These are phyloP conservation scores for Citrus inodora DNA, from an alignment of 345 rosid genomes.

Conservation along the genomic window DNA sequence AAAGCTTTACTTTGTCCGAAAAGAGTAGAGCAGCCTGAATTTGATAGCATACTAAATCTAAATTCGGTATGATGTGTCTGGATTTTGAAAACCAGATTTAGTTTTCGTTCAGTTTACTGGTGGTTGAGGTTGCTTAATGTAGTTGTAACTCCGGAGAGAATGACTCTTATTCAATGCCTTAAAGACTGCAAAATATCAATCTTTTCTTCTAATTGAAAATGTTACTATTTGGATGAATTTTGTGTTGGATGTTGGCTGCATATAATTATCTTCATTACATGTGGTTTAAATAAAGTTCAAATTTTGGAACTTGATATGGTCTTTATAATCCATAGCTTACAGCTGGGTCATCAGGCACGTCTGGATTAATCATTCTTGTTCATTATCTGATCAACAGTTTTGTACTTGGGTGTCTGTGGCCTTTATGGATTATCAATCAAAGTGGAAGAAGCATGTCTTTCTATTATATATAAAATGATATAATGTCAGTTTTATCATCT, in stretches of 20 bases:
- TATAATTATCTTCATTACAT: neutral
- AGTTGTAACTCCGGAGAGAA: neutral
- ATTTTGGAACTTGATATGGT: neutral
- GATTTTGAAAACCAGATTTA: neutral
- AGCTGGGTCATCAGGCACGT: neutral
- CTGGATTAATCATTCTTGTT: neutral
- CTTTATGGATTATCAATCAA: neutral
- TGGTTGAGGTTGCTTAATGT: neutral
- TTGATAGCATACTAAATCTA: neutral
- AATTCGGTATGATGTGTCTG: neutral
- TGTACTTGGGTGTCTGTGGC: neutral
- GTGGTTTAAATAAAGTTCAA: neutral
- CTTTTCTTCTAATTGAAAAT: neutral
- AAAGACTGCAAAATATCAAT: neutral
- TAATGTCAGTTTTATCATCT: too few relatives aligned
- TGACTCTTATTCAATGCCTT: neutral
- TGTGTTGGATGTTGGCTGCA: neutral
- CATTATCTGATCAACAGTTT: neutral
- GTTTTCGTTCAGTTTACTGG: neutral
- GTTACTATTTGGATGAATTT: neutral
- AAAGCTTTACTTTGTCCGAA: slow-evolving; percentile 47
- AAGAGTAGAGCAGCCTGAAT: slow-evolving; percentile 9
- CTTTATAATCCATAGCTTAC: neutral
- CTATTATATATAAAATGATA: too few relatives aligned
- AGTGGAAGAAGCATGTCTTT: neutral